Base-by-base conservation (phyloP, 1,284 basidiomycete species). In the Schizopora paradoxa region DNA sequence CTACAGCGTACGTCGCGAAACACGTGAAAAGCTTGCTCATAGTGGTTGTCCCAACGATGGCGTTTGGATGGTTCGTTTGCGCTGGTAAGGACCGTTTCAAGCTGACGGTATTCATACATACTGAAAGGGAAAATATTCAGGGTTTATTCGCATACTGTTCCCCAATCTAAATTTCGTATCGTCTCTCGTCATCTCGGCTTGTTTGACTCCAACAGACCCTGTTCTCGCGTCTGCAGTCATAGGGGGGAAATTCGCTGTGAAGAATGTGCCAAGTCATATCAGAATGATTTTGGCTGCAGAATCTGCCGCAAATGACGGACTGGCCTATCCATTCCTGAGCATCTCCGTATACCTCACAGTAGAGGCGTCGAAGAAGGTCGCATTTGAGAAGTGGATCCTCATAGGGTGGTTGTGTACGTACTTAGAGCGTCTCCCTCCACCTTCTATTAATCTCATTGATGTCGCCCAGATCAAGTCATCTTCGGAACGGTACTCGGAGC, bases 171-270 rank as follows among this genome's bases (percentile, higher is more conserved):
- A 72, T 44, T 86, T 79, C 58, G 68, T 89, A 7, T 86, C 87
- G 0, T 77, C 81, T n/a, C 74, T 96, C 8, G 86, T 83, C 32
- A 82, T 97, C 44, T 86, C 92, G 2, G 90, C 94, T 0, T 92
- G 88, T 54, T 74, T 96, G 21, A 96, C 93, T 0, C 94, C 94
- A 0, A 97, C 93, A 2, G 94, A 98, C 66, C 94, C 94, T 0
- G 83, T 87, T 44, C 82, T 85, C 33, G 45, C 49, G 14, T 34
- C 45, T 5, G 41, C 41, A 5, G 47, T 51, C 48, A 63, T 73
- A 73, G 92, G 90, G 35, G 95, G 94, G 4, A 87, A 81, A 51
- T 98, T 86, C 62, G 94, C 94, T 0, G 74, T 82, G 31, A 83
- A 83, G 57, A 85, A 97, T 59, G 94, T 98, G 1, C 92, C 92